A percentile compares a stretch with the other conserved stretches of the same genome.
phyloP scores from a whole-genome alignment of 257 asterid species.

The Vinca minor region DNA sequence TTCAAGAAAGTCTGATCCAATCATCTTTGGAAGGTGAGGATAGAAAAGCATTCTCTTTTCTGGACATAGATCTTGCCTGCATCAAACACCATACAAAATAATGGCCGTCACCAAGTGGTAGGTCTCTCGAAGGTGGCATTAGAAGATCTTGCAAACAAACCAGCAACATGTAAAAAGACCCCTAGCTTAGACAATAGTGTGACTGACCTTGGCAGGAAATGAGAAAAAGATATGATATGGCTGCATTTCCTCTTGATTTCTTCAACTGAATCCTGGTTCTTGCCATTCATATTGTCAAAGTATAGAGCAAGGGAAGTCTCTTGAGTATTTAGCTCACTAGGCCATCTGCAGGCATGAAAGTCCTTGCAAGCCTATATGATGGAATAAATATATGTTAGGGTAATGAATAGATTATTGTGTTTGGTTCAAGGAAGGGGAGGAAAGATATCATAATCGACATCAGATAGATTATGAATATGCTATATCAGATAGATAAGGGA shows the following conservation, averaged over 20 bases:
- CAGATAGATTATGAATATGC: background rate
- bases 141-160: too few relatives aligned
- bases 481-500: background rate
- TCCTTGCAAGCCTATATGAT: constrained; percentile 72
- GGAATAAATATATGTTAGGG: constrained; percentile 4
- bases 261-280: constrained; percentile 32
- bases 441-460: background rate
- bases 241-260: constrained; percentile 55
- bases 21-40: constrained; percentile 78
- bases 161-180: background rate
- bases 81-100: constrained; percentile 10
- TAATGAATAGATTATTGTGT: background rate
- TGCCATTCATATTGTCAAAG: constrained; percentile 71
- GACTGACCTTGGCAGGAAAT: constrained; percentile 78
- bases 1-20: constrained; percentile 77
- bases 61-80: constrained; percentile 88
- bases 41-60: constrained; percentile 96
- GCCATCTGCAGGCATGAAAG: constrained; percentile 84
- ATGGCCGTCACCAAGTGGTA: background rate
- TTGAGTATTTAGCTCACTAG: constrained; percentile 42
- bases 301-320: constrained; percentile 59
- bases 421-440: background rate
- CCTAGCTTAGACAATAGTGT: constrained; percentile 5
- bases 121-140: too few relatives aligned
- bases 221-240: constrained; percentile 64